These are phyloP conservation scores for Pichia sp. DNA, from an alignment of 1,139 yeast species.

Conservation along the genomic window DNA sequence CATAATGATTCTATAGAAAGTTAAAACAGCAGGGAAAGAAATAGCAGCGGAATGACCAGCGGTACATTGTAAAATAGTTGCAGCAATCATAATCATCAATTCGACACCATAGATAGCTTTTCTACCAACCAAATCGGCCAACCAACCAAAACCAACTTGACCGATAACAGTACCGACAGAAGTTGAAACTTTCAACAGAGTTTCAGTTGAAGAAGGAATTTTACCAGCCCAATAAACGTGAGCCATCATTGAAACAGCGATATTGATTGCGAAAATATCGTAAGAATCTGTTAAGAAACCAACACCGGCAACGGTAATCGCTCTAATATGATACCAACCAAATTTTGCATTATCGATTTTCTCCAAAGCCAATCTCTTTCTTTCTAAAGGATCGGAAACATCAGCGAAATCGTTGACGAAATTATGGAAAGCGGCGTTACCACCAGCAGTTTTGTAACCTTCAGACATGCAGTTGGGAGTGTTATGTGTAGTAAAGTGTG, in stretches of 20 bases:
- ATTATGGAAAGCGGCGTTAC: slow-evolving; percentile 88
- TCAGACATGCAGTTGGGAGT: neutral
- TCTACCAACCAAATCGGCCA: slow-evolving; percentile 84
- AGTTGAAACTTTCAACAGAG: slow-evolving; percentile 78
- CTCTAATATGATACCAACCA: slow-evolving; percentile 84
- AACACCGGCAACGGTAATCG: slow-evolving; percentile 87
- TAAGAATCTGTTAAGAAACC: slow-evolving; percentile 91
- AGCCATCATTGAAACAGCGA: slow-evolving; percentile 68
- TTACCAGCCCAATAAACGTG: slow-evolving; percentile 70
- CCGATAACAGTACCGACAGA: slow-evolving; percentile 94
- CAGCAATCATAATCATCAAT: slow-evolving; percentile 73
- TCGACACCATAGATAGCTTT: slow-evolving; percentile 84
- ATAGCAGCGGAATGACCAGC: slow-evolving; percentile 64
- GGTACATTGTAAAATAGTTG: slow-evolving; percentile 70
- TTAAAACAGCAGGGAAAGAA: slow-evolving; percentile 61
- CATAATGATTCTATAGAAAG: slow-evolving; percentile 74
- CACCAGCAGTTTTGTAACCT: slow-evolving; percentile 48
- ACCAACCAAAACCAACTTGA: slow-evolving; percentile 76
- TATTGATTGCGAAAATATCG: slow-evolving; percentile 83
- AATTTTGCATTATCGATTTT: slow-evolving; percentile 79
- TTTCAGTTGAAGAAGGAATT: slow-evolving; percentile 60
- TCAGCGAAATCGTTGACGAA: slow-evolving; percentile 77
- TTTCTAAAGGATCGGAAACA: slow-evolving; percentile 78
- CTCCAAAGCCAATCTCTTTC: slow-evolving; percentile 83
- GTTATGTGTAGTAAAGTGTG: neutral